Base-by-base conservation (phyloP, 345 rosid genomes). In the Excoecaria cochinchinensis region DNA sequence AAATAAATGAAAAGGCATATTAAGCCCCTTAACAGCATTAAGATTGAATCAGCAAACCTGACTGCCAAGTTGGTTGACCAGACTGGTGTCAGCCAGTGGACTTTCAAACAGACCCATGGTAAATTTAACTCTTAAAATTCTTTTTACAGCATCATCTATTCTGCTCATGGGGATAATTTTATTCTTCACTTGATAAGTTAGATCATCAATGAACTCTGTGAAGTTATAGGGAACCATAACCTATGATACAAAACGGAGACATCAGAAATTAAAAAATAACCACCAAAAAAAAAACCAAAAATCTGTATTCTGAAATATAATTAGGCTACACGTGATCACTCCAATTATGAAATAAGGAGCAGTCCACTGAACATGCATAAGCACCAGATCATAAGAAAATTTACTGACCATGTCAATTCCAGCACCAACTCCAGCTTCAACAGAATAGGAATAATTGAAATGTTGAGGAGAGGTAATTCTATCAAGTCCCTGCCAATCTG, bases 401-500 rank as follows among this genome's bases (percentile, higher is more conserved):
- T 50, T 19, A 78, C 73, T 50, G 7, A 79, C 82, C 82, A 79
- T 64, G 64, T 79, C 82, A 70, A 79, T 79, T 56, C 82, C 82
- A 10, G 82, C 82, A 48, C 36, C 69, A 6, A 79, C 77, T 74
- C 82, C 82, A 53, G 72, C 72, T 52, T 74, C 72, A 36, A 79
- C 75, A 38, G 82, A 79, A 46, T n/a, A 74, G 4, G 82, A 79
- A 70, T 79, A 79, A 38, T 79, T 79, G 38, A 72, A 71, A 64
- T 70, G 72, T 21, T 75, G 78, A 61, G 82, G 82, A 70, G 78
- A 69, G 59, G 82, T 79, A 53, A 79, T 71, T 75, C 78, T 70
- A 50, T 79, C 82, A 75, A 79, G 63, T 9, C 82, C 82, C 50
- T 79, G 67, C 78, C 82, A 79, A 42, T 79, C 82, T 55, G 82